Evolutionary conservation across 176 grass and related monocot genomes (phyloP), one percentile per base, ranked within the genome.

Genomic region (Avena sativa): DNA sequence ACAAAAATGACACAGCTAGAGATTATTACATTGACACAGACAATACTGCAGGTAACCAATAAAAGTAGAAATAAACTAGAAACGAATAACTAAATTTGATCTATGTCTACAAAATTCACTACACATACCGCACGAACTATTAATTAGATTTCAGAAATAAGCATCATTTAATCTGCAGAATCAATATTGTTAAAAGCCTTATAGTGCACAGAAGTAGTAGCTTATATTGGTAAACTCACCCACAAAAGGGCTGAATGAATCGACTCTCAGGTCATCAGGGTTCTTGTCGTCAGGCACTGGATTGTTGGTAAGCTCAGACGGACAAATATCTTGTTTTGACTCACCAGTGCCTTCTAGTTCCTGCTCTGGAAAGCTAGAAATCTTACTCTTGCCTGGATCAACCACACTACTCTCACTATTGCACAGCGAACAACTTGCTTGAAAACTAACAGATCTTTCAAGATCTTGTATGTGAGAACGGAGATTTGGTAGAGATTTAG

Each of bases 401-500:
- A 92, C 60, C 62, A 60, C 78, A 74, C 66, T 88, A 63, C 86
- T 85, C 81, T 81, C 92, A 92, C 48, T 12, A 77, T 57, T 69
- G 52, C 23, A 81, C 81, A 79, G 58, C 62, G 93, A 98, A 70
- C 85, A 76, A 86, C 90, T 98, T 93, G 91, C 81, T 69, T 90
- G 86, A 86, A 84, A 84, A 84, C 44, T 78, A 88, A 88, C 75
- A 62, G 89, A 89, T 52, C 78, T 85, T 86, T 94, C 90, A 76
- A 93, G 90, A 83, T 97, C 94, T 76, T 89, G 51, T 91, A 89
- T 91, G 66, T 92, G 80, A 89, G 83, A 94, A 48, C 91, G 81
- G 63, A 92, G 86, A 87, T 61, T 91, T 26, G 96, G 93, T 44
- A 95, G 85, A 89, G 96, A 98, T 88, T 74, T 89, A 73, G 82